Percentiles rank a stretch among this genome's conserved stretches.
These are phyloP conservation scores for Botrytis pseudocinerea DNA, from an alignment of 2,329 filamentous ascomycete species.

Conservation along the genomic window DNA sequence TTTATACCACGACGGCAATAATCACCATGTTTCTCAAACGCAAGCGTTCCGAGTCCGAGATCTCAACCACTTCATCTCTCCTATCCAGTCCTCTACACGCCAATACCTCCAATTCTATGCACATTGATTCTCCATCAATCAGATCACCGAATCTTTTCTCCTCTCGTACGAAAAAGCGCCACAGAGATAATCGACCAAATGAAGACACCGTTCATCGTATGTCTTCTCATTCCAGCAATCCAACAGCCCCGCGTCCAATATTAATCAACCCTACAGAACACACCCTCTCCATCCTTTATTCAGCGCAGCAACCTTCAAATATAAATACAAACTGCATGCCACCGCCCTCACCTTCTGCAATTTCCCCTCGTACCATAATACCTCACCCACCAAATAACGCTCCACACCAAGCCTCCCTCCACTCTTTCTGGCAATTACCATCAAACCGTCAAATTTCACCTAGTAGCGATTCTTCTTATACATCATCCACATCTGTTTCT, in stretches of 20 bases:
- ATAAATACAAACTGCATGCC: constrained; percentile 30
- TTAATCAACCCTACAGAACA: constrained; percentile 42
- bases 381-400: constrained; percentile 28
- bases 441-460: constrained; percentile 40
- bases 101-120: constrained; percentile 43
- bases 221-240: constrained; percentile 19
- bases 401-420: constrained; percentile 53
- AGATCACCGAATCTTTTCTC: constrained; percentile 49
- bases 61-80: constrained; percentile 50
- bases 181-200: constrained; percentile 59
- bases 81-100: constrained; percentile 43
- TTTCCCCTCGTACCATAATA: constrained; percentile 29
- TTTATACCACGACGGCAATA: background rate
- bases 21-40: constrained; percentile 57
- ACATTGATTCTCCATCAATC: constrained; percentile 39
- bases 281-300: constrained; percentile 59
- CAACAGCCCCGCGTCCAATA: constrained; percentile 9
- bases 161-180: constrained; percentile 62
- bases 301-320: constrained; percentile 49
- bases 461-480: constrained; percentile 35
- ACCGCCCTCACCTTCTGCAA: constrained; percentile 26
- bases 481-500: constrained; percentile 28
- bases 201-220: constrained; percentile 48
- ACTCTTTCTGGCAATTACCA: constrained; percentile 62
- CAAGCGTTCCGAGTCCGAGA: constrained; percentile 62